Conservation (phyloP, 352 stramenopile genomes). For the Pythium rishiriense region DNA sequence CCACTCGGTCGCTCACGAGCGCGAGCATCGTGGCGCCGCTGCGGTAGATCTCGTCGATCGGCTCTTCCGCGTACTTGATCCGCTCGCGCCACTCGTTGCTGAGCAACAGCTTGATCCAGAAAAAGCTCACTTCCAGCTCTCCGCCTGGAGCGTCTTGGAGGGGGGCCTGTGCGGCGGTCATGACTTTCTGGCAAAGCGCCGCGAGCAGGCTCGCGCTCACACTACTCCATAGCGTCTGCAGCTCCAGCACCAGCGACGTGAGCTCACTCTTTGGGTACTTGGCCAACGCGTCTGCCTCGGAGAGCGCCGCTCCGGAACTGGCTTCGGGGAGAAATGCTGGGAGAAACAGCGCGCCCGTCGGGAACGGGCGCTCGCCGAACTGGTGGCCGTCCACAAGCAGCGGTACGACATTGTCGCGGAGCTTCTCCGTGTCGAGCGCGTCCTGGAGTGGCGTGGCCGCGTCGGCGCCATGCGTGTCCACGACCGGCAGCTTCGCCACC, state of each 20-base stretch:
- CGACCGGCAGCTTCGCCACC: conserved; percentile 16
- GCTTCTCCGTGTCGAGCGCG: conserved; percentile 44
- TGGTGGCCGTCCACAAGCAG: conserved; percentile 64
- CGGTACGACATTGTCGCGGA: conserved; percentile 61
- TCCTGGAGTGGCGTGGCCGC: neutral
- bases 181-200: conserved; percentile 49
- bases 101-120: conserved; percentile 66
- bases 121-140: conserved; percentile 42
- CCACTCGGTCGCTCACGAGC: neutral
- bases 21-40: conserved; percentile 58
- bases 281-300: conserved; percentile 17
- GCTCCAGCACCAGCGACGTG: conserved; percentile 42
- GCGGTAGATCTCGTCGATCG: conserved; percentile 62
- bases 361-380: conserved; percentile 45
- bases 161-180: conserved; percentile 23
- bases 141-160: neutral
- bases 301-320: neutral
- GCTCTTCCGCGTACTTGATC: conserved; percentile 56
- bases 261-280: conserved; percentile 41
- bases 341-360: conserved; percentile 48
- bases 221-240: conserved; percentile 50
- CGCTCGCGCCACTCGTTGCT: conserved; percentile 68
- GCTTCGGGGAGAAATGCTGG: conserved; percentile 19
- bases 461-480: conserved; percentile 4
- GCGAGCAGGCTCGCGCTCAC: conserved; percentile 59